phyloP scores from a whole-genome alignment of 2,329 filamentous ascomycete species.

The Aspergillaceae sp. region DNA sequence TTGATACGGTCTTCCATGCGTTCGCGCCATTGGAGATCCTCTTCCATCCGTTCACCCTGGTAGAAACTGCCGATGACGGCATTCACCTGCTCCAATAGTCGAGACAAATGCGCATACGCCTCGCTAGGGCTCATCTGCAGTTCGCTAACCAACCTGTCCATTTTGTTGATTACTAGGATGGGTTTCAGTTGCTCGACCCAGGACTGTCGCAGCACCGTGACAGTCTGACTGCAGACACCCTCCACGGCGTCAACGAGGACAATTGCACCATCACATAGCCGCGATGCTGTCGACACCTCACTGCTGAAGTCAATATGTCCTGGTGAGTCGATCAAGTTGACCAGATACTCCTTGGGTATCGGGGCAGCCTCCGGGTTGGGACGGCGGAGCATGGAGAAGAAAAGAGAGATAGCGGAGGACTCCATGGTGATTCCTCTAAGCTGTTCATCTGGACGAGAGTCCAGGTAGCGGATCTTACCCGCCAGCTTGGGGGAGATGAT shows the following conservation, averaged over 20 bases:
- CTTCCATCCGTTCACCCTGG: conserved; percentile 96
- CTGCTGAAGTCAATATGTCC: conserved; percentile 98
- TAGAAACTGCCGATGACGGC: conserved; percentile 96
- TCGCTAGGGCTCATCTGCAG: conserved; percentile 86
- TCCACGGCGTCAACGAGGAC: conserved; percentile 95
- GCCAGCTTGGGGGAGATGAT: conserved; percentile 97
- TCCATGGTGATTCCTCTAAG: conserved; percentile 99
- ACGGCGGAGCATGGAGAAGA: conserved; percentile 82
- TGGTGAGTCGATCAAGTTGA: conserved; percentile 96
- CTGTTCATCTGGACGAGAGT: conserved; percentile 93
- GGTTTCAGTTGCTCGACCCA: conserved; percentile 96
- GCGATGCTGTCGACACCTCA: conserved; percentile 90
- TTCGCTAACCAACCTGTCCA: conserved; percentile 89
- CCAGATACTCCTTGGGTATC: conserved; percentile 77
- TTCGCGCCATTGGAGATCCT: conserved; percentile 92
- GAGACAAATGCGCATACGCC: conserved; percentile 80
- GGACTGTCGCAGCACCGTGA: conserved; percentile 87
- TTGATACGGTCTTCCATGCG: conserved; percentile 78
- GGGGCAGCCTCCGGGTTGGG: conserved; percentile 58
- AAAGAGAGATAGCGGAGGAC: conserved; percentile 92
- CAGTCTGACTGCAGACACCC: conserved; percentile 96
- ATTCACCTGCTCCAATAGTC: conserved; percentile 90
- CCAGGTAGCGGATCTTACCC: conserved; percentile 94
- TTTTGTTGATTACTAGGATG: conserved; percentile 93
- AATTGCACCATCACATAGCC: conserved; percentile 87